Percentiles rank a stretch among this genome's conserved stretches.
Evolutionary conservation across 73 alveolate genomes (phyloP).

Genomic region (Paramecium tetraurelia): DNA sequence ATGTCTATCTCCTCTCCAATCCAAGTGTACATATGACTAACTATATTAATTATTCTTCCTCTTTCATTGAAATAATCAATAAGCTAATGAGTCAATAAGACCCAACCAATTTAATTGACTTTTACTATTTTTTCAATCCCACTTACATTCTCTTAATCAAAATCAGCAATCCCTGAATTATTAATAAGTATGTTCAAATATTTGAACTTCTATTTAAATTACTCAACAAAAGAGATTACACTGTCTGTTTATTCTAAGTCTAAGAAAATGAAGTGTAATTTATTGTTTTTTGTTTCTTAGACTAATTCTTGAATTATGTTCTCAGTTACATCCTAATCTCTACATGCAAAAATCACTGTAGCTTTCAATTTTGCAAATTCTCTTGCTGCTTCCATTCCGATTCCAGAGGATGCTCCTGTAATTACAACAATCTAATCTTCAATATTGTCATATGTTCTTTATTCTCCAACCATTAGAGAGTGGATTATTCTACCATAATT

Average conservation of each 20-base stretch:
- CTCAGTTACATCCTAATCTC: conserved; percentile 58
- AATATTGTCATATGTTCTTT: not conserved
- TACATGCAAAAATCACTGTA: conserved; percentile 68
- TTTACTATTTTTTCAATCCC: not conserved
- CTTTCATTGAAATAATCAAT: not conserved
- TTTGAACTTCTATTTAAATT: not conserved
- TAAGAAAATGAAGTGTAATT: not conserved
- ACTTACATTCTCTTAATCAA: not conserved
- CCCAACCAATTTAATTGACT: not conserved
- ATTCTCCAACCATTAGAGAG: not conserved
- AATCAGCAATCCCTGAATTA: not conserved
- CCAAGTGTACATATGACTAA: not conserved
- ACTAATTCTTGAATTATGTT: not conserved
- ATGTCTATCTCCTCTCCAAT: not conserved
- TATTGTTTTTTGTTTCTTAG: not conserved
- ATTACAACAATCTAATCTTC: conserved; percentile 64
- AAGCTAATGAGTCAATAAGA: not conserved
- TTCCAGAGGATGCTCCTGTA: conserved; percentile 75
- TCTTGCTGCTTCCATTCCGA: conserved; percentile 70
- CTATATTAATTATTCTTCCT: not conserved
- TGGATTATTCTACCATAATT: not conserved
- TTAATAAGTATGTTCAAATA: not conserved
- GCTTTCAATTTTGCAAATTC: conserved; percentile 67
- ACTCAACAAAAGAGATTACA: not conserved
- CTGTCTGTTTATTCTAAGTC: not conserved